Evolutionary conservation across 2,329 filamentous ascomycete genomes (phyloP), one percentile per base, ranked within the genome.

Genomic region (Colletotrichum kahawae): DNA sequence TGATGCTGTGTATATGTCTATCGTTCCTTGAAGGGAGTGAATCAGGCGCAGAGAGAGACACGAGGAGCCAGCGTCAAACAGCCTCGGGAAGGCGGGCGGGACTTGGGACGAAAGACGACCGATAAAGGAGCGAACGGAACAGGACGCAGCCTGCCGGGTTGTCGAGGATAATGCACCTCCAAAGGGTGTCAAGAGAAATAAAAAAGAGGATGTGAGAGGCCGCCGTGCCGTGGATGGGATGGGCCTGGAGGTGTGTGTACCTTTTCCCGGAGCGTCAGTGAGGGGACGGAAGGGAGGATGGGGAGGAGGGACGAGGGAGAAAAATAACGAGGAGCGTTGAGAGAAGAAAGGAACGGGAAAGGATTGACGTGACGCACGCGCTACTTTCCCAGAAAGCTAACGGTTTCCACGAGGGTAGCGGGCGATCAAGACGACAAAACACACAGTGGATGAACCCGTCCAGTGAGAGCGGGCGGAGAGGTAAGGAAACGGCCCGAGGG

Each of bases 281-380:
- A 67, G 67, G 36, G 63, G 36, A 54, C 29, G 48, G 38, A 14
- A 36, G 24, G 27, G 21, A 27, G 24, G 18, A 56, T 2, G 31
- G 13, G 4, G 21, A 24, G 16, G 34, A 60, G 54, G 21, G 51
- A 29, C n/a, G 21, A 34, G 54, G 33, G 27, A 16, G 7, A 54
- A 70, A 63, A 70, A 54, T 70, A 59, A 59, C 27, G 38, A 73
- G 27, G 31, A 62, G 67, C 62, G 48, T 51, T 59, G 48, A 34
- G 31, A 64, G 51, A 62, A 56, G 68, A 54, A 59, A 57, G 43
- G 33, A 67, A 24, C 31, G 38, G 72, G 68, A 57, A 71, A 34
- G 56, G 68, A 75, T 72, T 75, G 69, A 48, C 73, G 69, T 64
- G 69, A 68, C 34, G 64, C 70, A 67, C 66, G 27, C 54, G 56